Base-by-base conservation (phyloP, 1,284 basidiomycete genomes). In the Ceratobasidium sp. region DNA sequence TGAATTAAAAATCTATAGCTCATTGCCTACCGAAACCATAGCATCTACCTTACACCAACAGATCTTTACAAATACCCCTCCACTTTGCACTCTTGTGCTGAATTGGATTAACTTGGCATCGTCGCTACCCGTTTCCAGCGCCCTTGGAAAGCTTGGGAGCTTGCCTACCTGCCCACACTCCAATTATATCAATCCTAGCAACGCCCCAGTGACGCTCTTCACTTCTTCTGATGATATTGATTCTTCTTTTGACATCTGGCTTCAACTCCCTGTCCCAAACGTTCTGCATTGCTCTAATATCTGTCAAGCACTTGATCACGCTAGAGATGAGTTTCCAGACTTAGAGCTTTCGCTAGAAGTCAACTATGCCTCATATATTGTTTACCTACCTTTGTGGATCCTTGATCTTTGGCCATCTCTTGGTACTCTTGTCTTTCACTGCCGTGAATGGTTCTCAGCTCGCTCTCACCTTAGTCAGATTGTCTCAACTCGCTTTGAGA, bases 401-500 rank as follows among this genome's bases (percentile, higher is more conserved):
- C 31, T 58, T 33, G 37, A 54, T 31, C 51, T 58, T 39, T 69
- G 66, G 66, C 66, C 66, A 26, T 45, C 10, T 20, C 66, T 69
- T 11, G 17, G 37, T 28, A 42, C 53, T 39, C n/a, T 69, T 10
- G 23, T 53, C 6, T 69, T 39, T 8, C 66, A 69, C 26, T 56
- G 51, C 35, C 17, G 53, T 0, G 66, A 53, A 37, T 67, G 65
- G 65, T n/a, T 15, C n/a, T 53, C 20, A 15, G 47, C 65, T 37
- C 17, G 65, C 2, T 33, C 65, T 35, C 6, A 37, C 10, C 65
- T 53, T 26, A 33, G 17, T 31, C 31, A 47, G 7, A 33, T 66
- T 13, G 6, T 4, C n/a, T 33, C 5, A 15, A 2, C 47, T 33
- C 13, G 13, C 28, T n/a, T 20, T 31, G 23, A 49, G 2, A 28